Evolutionary conservation across 2,329 filamentous ascomycete genomes (phyloP), one percentile per base, ranked within the genome.

Genomic region (Diaporthe batatas): DNA sequence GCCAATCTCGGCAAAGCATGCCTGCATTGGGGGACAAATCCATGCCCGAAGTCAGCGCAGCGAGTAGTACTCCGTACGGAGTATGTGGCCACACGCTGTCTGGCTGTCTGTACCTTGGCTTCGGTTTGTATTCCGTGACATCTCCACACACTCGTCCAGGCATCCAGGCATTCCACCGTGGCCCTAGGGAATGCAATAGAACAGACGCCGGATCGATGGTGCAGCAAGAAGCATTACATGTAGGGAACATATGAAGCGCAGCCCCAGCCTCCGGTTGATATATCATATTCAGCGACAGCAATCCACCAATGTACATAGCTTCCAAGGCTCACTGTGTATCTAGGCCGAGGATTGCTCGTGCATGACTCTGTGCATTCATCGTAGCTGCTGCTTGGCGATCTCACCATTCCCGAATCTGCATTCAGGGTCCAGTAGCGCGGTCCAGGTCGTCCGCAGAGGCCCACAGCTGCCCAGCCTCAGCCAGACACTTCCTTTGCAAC

Each of bases 401-500:
- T 67, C 32, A 53, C 47, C 29, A 36, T 25, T 36, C 29, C 62
- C 62, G 29, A 65, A 51, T 53, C 62, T 67, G 62, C 44, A 67
- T 18, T 49, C 62, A 53, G 62, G 44, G 47, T 51, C 44, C 44
- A 65, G 32, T n/a, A n/a, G n/a, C n/a, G n/a, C n/a, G n/a, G 14
- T 6, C 42, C 42, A 44, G 42, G 16, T 11, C 10, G 55, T 42
- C 55, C 39, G 29, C 29, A 2, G 29, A 2, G 39, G 39, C 39
- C 39, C 39, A 42, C 16, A 42, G n/a, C 16, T 47, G 44, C 3
- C 44, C 44, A 49, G 44, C 44, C 44, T 47, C 21, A 49, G 44
- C 36, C 36, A 54, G 67, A 69, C 54, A 69, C 54, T 58, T 36
- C 1, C 14, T 69, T 69, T 49, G 67, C 67, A 69, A 59, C 11